Evolutionary conservation across 345 rosid genomes (phyloP), one percentile per base, ranked within the genome.

Genomic region (Anacardium occidentale): DNA sequence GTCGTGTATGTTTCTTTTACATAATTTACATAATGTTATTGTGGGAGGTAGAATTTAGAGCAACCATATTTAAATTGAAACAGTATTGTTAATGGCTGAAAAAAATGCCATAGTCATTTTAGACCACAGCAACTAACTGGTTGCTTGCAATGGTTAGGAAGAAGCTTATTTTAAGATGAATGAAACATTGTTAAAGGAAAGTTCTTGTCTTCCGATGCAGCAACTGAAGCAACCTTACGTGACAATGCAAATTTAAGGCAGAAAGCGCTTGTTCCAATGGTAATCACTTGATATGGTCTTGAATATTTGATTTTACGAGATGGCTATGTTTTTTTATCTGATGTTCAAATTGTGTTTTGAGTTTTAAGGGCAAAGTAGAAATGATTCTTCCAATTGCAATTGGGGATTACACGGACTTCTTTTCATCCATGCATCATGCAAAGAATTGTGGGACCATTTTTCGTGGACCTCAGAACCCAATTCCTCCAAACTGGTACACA

Each of bases 401-500:
- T 68, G 99, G 98, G 69, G 99, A 95, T 81, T 95, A 95, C 69
- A 85, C 98, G 0, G 99, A 95, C 80, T 95, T 95, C 85, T 95
- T 88, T 83, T 87, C 97, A 63, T 92, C 98, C 32, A 82, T 86
- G 91, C 89, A 95, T 82, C 99, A 95, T 47, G 94, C 97, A 1
- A 95, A 86, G 88, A 92, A 95, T 68, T 95, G 99, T 20, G 97
- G 97, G 5, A 83, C 84, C 32, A 95, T 92, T 55, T 92, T 95
- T 73, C 97, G 94, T 2, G 98, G 99, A 44, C 94, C 97, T 21
- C 74, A 88, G 83, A 90, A 85, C 68, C 82, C 98, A 37, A 83
- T 95, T 25, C 77, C 80, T 37, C 83, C 83, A 44, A 95, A 95
- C 71, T 95, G 99, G 99, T 95, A 65, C 14, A 3, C 15, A 14